Evolutionary conservation across 2,329 filamentous ascomycete species (phyloP).

Genomic region (Penicillium aurantiogriseum): DNA sequence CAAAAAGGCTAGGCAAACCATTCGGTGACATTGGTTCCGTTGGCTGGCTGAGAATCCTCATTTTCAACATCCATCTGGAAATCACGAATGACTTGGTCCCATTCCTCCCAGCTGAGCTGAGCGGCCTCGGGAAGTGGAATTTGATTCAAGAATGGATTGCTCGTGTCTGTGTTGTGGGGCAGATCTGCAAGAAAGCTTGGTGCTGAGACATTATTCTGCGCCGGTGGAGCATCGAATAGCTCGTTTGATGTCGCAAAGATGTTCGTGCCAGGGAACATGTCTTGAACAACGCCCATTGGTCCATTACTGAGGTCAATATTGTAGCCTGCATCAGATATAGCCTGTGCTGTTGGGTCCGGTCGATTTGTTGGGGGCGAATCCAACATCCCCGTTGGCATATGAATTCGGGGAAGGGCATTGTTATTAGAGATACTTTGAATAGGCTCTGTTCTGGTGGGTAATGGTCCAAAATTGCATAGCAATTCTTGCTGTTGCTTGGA

Average conservation of each 20-base stretch:
- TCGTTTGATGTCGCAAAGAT: constrained; percentile 20
- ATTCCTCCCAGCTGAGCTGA: constrained; percentile 35
- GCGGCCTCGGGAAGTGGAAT: constrained; percentile 16
- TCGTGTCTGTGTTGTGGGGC: constrained; percentile 13
- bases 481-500: constrained; percentile 47
- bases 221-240: constrained; percentile 11
- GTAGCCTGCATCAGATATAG: constrained; percentile 6
- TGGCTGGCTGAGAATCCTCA: constrained; percentile 15
- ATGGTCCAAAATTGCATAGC: constrained; percentile 20
- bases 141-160: constrained; percentile 16
- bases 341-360: neutral
- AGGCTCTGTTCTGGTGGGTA: constrained; percentile 4
- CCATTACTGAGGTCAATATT: constrained; percentile 30
- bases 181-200: constrained; percentile 11
- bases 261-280: constrained; percentile 33
- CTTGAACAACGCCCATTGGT: constrained; percentile 23
- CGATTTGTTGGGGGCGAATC: constrained; percentile 4
- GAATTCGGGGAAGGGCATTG: constrained; percentile 23
- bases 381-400: constrained; percentile 12
- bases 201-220: constrained; percentile 9
- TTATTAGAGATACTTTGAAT: constrained; percentile 8
- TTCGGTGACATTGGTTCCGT: constrained; percentile 27
- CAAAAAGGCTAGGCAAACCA: constrained; percentile 29
- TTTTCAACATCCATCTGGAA: constrained; percentile 39
- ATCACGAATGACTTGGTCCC: constrained; percentile 41